Evolutionary conservation across 495 filamentous ascomycete genomes (phyloP).

Genomic region (Staphylotrichum tortipilum): DNA sequence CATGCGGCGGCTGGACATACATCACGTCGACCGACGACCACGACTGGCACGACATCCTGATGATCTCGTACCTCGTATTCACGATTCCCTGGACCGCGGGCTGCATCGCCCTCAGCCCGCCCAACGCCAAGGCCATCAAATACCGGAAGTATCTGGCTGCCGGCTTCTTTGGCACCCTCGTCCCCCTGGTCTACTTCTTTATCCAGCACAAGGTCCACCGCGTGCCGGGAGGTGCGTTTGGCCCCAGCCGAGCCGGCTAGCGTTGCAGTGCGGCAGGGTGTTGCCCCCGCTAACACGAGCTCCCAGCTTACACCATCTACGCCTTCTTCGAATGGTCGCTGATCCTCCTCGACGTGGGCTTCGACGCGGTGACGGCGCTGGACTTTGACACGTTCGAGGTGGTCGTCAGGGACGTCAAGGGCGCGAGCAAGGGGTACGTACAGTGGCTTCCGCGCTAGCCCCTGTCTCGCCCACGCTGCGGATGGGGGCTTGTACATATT

Average conservation of each 20-base stretch:
- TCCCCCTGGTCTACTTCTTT: conserved; percentile 92
- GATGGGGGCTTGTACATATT: conserved; percentile 20
- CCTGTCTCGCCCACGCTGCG: conserved; percentile 12
- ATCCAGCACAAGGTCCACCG: conserved; percentile 98
- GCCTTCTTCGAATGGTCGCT: conserved; percentile 97
- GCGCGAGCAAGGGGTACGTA: conserved; percentile 97
- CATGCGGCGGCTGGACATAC: conserved; percentile 98
- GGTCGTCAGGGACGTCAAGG: conserved; percentile 79
- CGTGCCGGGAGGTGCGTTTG: conserved; percentile 74
- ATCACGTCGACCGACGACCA: conserved; percentile 98
- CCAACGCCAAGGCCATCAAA: conserved; percentile 73
- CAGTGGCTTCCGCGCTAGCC: conserved; percentile 83
- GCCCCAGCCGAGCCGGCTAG: background rate
- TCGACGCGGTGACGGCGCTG: conserved; percentile 92
- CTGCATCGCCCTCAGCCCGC: conserved; percentile 80
- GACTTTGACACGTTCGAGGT: conserved; percentile 91
- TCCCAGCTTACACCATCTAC: conserved; percentile 98
- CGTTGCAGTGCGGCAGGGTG: too few relatives aligned
- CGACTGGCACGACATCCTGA: conserved; percentile 98
- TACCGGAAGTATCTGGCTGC: conserved; percentile 80
- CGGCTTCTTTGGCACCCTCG: conserved; percentile 82
- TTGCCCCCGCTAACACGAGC: too few relatives aligned
- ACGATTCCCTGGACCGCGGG: conserved; percentile 94
- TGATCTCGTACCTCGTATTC: conserved; percentile 94
- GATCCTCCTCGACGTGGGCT: conserved; percentile 89